Percentiles rank a stretch among this genome's conserved stretches.
These are phyloP conservation scores for Cercospora brassicicola DNA, from an alignment of 2,329 filamentous ascomycete species.

Conservation along the genomic window DNA sequence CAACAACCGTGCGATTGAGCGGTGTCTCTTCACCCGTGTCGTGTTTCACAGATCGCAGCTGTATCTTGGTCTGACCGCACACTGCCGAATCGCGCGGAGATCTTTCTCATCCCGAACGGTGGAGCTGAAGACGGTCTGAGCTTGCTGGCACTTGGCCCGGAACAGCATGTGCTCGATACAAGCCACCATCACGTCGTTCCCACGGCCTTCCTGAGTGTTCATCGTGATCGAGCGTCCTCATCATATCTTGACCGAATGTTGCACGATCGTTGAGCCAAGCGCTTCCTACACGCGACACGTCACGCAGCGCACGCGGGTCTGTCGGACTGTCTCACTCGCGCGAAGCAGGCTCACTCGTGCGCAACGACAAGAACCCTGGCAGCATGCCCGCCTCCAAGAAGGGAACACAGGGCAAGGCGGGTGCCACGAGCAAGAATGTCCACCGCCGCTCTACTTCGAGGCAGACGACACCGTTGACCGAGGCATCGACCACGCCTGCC, in stretches of 20 bases:
- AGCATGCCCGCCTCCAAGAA: slow-evolving; percentile 38
- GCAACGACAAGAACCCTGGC: slow-evolving; percentile 1
- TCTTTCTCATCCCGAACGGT: neutral
- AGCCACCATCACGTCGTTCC: neutral
- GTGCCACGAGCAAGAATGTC: slow-evolving; percentile 39
- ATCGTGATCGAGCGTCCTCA: neutral
- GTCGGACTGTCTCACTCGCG: neutral
- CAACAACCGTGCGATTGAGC: neutral
- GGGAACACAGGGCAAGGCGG: slow-evolving; percentile 28
- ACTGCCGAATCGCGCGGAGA: neutral
- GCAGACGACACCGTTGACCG: slow-evolving; percentile 67
- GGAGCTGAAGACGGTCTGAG: neutral
- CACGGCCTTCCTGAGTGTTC: neutral
- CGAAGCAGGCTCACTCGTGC: neutral
- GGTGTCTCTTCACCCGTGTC: neutral
- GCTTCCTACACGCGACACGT: neutral
- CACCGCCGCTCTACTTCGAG: slow-evolving; percentile 69
- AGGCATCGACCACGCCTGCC: slow-evolving; percentile 49
- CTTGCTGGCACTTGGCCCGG: neutral
- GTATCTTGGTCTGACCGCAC: neutral
- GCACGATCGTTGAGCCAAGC: neutral
- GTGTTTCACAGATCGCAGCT: neutral
- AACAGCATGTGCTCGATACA: neutral
- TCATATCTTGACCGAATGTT: neutral
- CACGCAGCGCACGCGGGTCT: neutral